These are phyloP conservation scores for Daedalea quercina DNA, from an alignment of 768 basidiomycete species.

Conservation along the genomic window DNA sequence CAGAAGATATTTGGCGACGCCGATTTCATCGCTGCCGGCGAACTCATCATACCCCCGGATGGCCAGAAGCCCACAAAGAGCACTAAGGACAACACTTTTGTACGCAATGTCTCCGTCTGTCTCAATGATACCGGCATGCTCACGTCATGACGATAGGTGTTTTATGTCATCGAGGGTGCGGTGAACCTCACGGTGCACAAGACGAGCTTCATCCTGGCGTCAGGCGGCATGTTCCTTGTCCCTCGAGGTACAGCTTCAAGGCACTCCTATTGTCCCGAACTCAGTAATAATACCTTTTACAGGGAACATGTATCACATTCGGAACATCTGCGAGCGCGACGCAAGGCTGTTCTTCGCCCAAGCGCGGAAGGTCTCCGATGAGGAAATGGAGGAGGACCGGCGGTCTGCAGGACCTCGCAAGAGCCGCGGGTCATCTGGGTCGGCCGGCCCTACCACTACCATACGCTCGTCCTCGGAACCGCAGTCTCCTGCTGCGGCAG, in stretches of 20 bases:
- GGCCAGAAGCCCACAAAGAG: conserved; percentile 83
- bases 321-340: conserved; percentile 77
- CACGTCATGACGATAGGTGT: conserved; percentile 38
- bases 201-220: conserved; percentile 67
- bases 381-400: conserved; percentile 2
- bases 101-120: conserved; percentile 31
- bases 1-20: conserved; percentile 91
- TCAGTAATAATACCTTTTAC: not conserved
- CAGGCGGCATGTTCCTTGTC: conserved; percentile 85
- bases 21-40: conserved; percentile 86
- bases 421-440: not conserved
- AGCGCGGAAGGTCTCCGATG: conserved; percentile 44
- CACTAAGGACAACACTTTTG: conserved; percentile 91
- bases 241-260: conserved; percentile 58
- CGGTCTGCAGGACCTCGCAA: not conserved
- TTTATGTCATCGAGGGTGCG: conserved; percentile 83
- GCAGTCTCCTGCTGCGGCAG: not conserved
- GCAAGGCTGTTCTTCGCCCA: conserved; percentile 91
- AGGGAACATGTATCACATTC: conserved; percentile 90
- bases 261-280: not conserved
- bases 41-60: conserved; percentile 72
- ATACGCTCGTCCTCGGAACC: not conserved
- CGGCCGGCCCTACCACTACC: not conserved
- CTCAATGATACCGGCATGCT: conserved; percentile 18
- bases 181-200: conserved; percentile 82